Evolutionary conservation across 2,329 filamentous ascomycete genomes (phyloP).

Genomic region (Cladosporium sp.): DNA sequence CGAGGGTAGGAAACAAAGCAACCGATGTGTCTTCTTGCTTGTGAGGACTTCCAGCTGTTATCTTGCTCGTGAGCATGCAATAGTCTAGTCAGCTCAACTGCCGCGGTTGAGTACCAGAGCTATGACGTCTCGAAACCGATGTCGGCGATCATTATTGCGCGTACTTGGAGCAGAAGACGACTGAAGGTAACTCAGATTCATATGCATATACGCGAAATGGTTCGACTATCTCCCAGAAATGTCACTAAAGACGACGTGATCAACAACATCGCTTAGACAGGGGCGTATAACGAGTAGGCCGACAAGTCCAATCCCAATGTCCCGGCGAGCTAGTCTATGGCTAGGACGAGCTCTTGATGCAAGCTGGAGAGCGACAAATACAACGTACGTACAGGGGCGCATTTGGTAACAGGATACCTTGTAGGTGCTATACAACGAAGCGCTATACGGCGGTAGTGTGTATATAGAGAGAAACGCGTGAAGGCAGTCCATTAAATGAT

Average conservation of each 20-base stretch:
- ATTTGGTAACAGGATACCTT: not conserved
- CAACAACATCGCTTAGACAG: not conserved
- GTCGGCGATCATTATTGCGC: constrained; percentile 9
- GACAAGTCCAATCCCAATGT: not conserved
- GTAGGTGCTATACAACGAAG: not conserved
- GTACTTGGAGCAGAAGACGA: not conserved
- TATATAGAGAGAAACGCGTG: not conserved
- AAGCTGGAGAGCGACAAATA: not conserved
- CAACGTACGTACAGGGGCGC: not conserved
- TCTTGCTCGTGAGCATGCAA: not conserved
- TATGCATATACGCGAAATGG: not conserved
- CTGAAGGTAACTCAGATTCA: not conserved
- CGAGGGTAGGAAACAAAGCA: too few species aligned
- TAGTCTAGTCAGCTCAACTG: not conserved
- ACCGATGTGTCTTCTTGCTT: not conserved
- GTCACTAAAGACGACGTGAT: not conserved
- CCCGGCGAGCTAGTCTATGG: not conserved
- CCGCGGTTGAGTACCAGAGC: not conserved
- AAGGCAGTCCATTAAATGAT: not conserved
- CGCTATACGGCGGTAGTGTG: not conserved
- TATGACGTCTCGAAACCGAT: constrained; percentile 13
- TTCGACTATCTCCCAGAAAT: not conserved
- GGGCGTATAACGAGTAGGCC: not conserved
- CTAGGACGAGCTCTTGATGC: not conserved
- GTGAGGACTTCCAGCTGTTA: not conserved